Percentiles rank a stretch among this genome's conserved stretches.
Conservation (phyloP, 148 eudicot species). For the Camellia granthamiana region DNA sequence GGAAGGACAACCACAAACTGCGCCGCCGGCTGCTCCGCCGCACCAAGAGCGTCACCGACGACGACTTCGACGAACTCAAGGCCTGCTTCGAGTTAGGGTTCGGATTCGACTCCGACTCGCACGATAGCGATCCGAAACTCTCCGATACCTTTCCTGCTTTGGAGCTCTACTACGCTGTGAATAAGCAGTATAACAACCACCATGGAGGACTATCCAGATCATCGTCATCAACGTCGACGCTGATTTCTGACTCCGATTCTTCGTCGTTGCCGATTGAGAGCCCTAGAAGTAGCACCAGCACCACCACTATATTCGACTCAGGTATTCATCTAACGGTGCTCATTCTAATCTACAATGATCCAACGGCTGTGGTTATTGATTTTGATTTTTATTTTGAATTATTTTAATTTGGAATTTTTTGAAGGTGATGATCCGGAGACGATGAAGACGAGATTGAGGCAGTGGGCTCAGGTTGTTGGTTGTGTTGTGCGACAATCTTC, state of each 20-base stretch:
- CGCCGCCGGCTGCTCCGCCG: background rate
- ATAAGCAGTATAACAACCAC: conserved; percentile 8
- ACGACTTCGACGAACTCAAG: conserved; percentile 38
- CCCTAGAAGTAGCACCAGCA: background rate
- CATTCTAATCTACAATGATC: too few species aligned
- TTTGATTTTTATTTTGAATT: background rate
- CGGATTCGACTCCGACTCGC: conserved; percentile 27
- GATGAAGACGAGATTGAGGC: conserved; percentile 32
- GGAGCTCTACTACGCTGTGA: conserved; percentile 28
- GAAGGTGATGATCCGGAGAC: conserved; percentile 29
- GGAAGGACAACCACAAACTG: conserved; percentile 2
- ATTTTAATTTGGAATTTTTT: background rate
- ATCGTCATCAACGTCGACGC: conserved; percentile 17
- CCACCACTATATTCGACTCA: conserved; percentile 12
- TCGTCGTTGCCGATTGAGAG: conserved; percentile 11
- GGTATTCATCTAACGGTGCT: background rate
- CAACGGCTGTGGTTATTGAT: too few species aligned
- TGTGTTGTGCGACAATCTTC: conserved; percentile 22
- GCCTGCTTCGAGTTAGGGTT: conserved; percentile 46
- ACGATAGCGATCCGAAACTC: conserved; percentile 28
- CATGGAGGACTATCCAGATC: conserved; percentile 18
- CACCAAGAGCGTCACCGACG: conserved; percentile 34
- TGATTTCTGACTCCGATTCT: conserved; percentile 20
- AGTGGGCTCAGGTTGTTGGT: conserved; percentile 41
- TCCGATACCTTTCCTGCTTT: conserved; percentile 39